phyloP scores from a whole-genome alignment of 768 basidiomycete genomes.

The Suillus decipiens region DNA sequence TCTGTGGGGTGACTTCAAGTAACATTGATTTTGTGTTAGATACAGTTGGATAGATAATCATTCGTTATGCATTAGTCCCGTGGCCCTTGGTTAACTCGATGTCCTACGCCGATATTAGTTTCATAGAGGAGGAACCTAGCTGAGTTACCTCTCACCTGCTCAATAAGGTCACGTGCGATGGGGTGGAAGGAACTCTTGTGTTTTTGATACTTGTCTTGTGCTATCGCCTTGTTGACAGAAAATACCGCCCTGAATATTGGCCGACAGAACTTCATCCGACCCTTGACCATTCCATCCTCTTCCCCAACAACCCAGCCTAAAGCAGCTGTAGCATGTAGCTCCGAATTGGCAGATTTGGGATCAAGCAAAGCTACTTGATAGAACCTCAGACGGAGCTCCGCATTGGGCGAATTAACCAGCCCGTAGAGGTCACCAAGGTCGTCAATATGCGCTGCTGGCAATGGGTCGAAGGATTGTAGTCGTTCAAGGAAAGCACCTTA shows the following conservation, averaged over 20 bases:
- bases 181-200: conserved; percentile 68
- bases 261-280: conserved; percentile 85
- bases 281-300: conserved; percentile 61
- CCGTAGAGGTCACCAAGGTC: conserved; percentile 58
- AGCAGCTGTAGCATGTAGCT: conserved; percentile 52
- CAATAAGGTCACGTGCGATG: conserved; percentile 72
- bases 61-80: background rate
- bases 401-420: conserved; percentile 56
- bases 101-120: background rate
- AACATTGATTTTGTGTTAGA: conserved; percentile 13
- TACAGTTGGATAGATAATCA: conserved; percentile 7
- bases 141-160: conserved; percentile 52
- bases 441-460: conserved; percentile 59
- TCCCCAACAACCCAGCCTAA: conserved; percentile 69
- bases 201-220: conserved; percentile 48
- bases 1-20: conserved; percentile 85
- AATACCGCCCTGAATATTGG: conserved; percentile 59
- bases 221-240: conserved; percentile 54
- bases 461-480: conserved; percentile 59
- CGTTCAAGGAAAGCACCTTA: conserved; percentile 84
- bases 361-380: conserved; percentile 69
- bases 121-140: background rate
- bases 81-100: background rate
- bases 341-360: conserved; percentile 47
- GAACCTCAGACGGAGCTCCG: conserved; percentile 78